These are phyloP conservation scores for Sporothrix sp. DNA, from an alignment of 2,329 filamentous ascomycete species.

Conservation along the genomic window DNA sequence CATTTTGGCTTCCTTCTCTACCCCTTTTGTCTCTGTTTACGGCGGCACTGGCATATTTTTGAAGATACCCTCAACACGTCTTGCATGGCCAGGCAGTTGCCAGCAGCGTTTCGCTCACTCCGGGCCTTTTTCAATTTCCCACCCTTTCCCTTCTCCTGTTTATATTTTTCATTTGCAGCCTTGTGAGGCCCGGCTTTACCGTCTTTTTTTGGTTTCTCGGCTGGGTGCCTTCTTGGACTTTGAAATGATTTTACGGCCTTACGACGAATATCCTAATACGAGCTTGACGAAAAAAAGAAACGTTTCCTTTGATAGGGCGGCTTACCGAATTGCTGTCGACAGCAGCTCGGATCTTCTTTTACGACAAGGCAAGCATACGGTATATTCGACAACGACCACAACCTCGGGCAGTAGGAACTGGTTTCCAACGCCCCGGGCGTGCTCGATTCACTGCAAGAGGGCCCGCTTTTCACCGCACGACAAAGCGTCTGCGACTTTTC, in stretches of 20 bases:
- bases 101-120: slow-evolving; percentile 10
- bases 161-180: slow-evolving; percentile 20
- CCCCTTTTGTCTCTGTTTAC: slow-evolving; percentile 18
- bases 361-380: neutral
- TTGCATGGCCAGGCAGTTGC: slow-evolving; percentile 2
- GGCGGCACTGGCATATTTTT: slow-evolving; percentile 17
- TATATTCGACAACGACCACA: slow-evolving; percentile 8
- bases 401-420: neutral
- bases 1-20: slow-evolving; percentile 17
- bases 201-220: slow-evolving; percentile 11
- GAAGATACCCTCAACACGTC: slow-evolving; percentile 14
- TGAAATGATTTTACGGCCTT: slow-evolving; percentile 17
- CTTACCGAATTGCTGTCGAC: neutral
- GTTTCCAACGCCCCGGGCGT: neutral
- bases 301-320: slow-evolving; percentile 11
- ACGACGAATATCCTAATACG: slow-evolving; percentile 13
- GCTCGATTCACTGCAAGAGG: neutral
- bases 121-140: slow-evolving; percentile 17
- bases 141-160: slow-evolving; percentile 18
- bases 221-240: slow-evolving; percentile 12
- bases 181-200: slow-evolving; percentile 1
- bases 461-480: too few relatives aligned
- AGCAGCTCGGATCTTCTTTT: neutral
- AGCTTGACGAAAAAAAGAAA: slow-evolving; percentile 7
- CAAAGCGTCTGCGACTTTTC: neutral